Base-by-base conservation (phyloP, 306 rosid species). In the Lithocarpus polystachyus region DNA sequence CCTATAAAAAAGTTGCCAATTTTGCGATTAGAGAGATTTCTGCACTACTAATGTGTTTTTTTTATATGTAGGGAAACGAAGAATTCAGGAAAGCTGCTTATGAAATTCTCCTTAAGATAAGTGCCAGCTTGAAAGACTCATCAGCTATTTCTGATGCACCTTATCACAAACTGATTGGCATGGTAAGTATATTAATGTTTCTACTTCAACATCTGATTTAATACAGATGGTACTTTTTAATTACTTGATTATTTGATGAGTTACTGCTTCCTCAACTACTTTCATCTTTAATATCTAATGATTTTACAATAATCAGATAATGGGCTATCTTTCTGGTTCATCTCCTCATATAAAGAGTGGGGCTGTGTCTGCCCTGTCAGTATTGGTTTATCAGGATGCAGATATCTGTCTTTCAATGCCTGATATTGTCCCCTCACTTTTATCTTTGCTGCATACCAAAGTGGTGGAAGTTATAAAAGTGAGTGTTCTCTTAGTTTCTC, bases 281-380 rank as follows among this genome's bases (percentile, higher is more conserved):
- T 62, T 43, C 29, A 43, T 62, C 6, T 59, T 22, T 23, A 73
- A 37, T 29, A n/a, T 18, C 67, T 80, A 40, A 74, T 28, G 72
- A 56, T 29, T 74, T 78, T 75, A 68, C 73, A 9, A 55, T 71
- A 53, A 77, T 84, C 89, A 95, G 99, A 89, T 95, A 81, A 84
- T 88, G 93, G 99, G 98, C 45, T 95, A 95, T 85, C 92, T 95
- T 61, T 87, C 96, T 40, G 91, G 97, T 73, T 90, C 94, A 74
- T 91, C 99, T 68, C 98, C 99, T 69, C 98, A 87, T 77, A 84
- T 92, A 69, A 93, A 86, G 87, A 92, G 99, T 65, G 99, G 99
- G 83, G 99, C 99, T 68, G 90, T 95, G 77, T 92, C 99, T 81
- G 97, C 89, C 11, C 79, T 95, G 57, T 95, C 99, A 51, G 90